Base-by-base conservation (phyloP, 352 stramenopile species). In the Phytophthora litchii region DNA sequence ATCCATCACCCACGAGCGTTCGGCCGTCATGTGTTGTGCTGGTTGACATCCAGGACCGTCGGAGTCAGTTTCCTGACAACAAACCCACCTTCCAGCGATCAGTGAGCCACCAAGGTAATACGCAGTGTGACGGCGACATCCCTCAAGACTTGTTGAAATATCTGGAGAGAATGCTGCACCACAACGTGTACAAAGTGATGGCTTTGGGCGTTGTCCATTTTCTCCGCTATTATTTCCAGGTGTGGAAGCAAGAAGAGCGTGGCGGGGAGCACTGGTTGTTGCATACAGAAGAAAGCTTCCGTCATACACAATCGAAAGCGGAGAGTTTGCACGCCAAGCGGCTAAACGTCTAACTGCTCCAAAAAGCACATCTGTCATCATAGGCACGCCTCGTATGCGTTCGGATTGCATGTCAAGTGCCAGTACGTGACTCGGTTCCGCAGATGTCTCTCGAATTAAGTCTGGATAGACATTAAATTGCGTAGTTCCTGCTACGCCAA, bases 21-120 rank as follows among this genome's bases (percentile, higher is more conserved):
- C 11, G 7, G 20, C 45, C 0, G 48, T 51, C 29, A 72, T 80
- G 46, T 88, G 78, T 19, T 61, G 47, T 1, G 59, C 52, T 17
- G 65, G 54, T 1, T 74, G 32, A 17, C 75, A 88, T 23, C 70
- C 75, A 6, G 67, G 49, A 0, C 73, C 78, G 23, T 82, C 48
- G 1, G 20, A 17, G 13, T 55, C 49, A 2, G 60, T 70, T 34
- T 87, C 75, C 23, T 78, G 64, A 41, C 78, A 88, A 54, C 76
- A 88, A 11, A 77, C 62, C 78, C 78, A 88, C 17, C 70, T 64
- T 0, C 78, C 71, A 4, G 75, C 61, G 23, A 88, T 46, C 13
- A 85, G 25, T 17, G 70, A 49, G 12, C 65, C 70, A 20, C 73
- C 75, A 40, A 83, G 35, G 47, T 88, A 85, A 51, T 85, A 88